These are phyloP conservation scores for Parsonsia alboflavescens DNA, from an alignment of 257 asterid genomes.

Conservation along the genomic window DNA sequence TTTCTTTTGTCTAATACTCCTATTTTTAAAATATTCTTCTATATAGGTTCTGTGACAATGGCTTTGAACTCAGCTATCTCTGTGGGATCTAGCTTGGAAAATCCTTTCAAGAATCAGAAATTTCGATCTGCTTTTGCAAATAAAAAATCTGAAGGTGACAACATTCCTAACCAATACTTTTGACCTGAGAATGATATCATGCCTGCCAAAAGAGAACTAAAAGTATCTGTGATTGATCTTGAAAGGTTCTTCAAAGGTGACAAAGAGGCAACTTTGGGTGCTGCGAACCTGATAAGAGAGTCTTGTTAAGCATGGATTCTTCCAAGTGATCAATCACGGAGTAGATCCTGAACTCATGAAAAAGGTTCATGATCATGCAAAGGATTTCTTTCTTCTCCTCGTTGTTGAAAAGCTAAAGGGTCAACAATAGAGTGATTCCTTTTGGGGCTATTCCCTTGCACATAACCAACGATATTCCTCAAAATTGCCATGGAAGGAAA, in stretches of 20 bases:
- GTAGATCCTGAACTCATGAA: constrained; percentile 33
- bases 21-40: no score
- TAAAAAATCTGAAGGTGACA: no score
- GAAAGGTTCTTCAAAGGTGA: constrained; percentile 44
- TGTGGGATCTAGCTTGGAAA: no score
- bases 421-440: no score
- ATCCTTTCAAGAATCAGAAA: background rate
- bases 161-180: constrained; percentile 25
- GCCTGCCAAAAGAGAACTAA: constrained; percentile 22
- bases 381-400: constrained; percentile 53
- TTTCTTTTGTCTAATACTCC: no score
- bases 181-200: constrained; percentile 56
- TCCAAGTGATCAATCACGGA: constrained; percentile 75
- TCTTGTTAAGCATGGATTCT: constrained; percentile 66
- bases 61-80: background rate
- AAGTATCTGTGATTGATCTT: constrained; percentile 50
- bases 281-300: constrained; percentile 30
- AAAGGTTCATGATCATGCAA: constrained; percentile 35
- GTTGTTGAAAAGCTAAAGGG: constrained; percentile 24
- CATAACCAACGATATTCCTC: constrained; percentile 54
- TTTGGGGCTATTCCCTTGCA: constrained; percentile 80
- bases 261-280: constrained; percentile 20
- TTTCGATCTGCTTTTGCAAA: background rate
- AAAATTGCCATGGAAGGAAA: constrained; percentile 83
- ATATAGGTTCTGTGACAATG: background rate